Evolutionary conservation across 345 rosid species (phyloP), one percentile per base, ranked within the genome.

Genomic region (Populus pruinosa): DNA sequence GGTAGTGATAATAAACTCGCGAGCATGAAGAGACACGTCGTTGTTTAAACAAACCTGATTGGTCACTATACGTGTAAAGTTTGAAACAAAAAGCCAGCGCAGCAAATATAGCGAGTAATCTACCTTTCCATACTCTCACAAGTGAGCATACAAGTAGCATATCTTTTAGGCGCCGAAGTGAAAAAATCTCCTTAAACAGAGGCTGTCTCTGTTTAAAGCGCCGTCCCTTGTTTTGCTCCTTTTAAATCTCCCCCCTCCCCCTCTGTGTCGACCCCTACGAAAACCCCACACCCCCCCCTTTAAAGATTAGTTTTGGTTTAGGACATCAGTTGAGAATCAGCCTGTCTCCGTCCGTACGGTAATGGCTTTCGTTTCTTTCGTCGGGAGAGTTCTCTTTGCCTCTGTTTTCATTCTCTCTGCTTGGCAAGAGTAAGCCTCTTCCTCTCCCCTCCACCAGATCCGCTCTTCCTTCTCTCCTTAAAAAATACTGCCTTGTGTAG

Each of bases 351-450:
- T 63, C 76, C 55, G 73, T 49, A 69, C 77, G 49, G 41, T 12
- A 16, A 85, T 85, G 87, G 87, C 80, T 39, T 80, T 85, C 82
- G 5, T 64, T 55, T 87, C 96, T 5, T 89, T 90, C 67, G 59
- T 90, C 35, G 93, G 96, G 20, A 85, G 93, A 83, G 90, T 88
- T 53, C 86, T 91, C 64, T 90, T 91, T 79, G 93, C 87, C 21
- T 89, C 96, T 47, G 81, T 91, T 64, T 91, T 91, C 75, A 83
- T 91, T 78, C 89, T 91, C 73, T 87, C 93, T 36, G 96, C 96
- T 70, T 91, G 87, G 89, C 90, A 91, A 77, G 89, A 87, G 96
- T 90, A 88, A 86, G 79, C n/a, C 11, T 2, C 25, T 36, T 1
- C 53, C 35, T 14, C 29, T 13, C 33, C 27, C 68, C 36, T 14